A percentile compares a stretch with the other conserved stretches of the same genome.
Evolutionary conservation across 179 eudicot species (phyloP).

Genomic region (Amaranthus tricolor): DNA sequence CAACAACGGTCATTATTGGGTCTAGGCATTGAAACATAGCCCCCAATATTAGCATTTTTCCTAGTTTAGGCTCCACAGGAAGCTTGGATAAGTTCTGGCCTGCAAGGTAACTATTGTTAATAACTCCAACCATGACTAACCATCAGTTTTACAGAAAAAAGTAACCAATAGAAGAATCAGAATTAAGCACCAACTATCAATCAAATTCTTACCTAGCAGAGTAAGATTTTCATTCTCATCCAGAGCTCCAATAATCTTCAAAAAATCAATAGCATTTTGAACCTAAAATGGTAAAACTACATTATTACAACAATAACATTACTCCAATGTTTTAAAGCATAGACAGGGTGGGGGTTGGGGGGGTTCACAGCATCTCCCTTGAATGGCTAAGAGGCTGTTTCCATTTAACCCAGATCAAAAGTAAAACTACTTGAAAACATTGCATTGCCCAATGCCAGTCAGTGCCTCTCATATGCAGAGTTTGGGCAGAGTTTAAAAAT

Average conservation of each 20-base stretch:
- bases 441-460: too few species aligned
- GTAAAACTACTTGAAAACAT: too few species aligned
- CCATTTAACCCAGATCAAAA: too few species aligned
- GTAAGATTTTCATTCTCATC: constrained; percentile 73
- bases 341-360: background rate
- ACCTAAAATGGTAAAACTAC: constrained; percentile 39
- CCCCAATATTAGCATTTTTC: constrained; percentile 82
- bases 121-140: background rate
- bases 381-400: too few species aligned
- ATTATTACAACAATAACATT: background rate
- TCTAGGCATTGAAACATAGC: constrained; percentile 69
- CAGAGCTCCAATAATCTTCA: constrained; percentile 75
- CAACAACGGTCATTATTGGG: constrained; percentile 69
- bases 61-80: constrained; percentile 88
- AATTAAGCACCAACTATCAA: background rate
- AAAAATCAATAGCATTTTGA: constrained; percentile 79
- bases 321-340: background rate
- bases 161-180: background rate
- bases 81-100: constrained; percentile 70
- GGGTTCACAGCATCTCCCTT: too few species aligned
- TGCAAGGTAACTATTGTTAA: constrained; percentile 24
- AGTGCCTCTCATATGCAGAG: too few species aligned
- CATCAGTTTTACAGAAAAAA: background rate
- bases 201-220: constrained; percentile 46
- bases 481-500: too few species aligned